Conservation (phyloP, 1,139 yeast species). For the Lodderomyces pseudojiufengensis region DNA sequence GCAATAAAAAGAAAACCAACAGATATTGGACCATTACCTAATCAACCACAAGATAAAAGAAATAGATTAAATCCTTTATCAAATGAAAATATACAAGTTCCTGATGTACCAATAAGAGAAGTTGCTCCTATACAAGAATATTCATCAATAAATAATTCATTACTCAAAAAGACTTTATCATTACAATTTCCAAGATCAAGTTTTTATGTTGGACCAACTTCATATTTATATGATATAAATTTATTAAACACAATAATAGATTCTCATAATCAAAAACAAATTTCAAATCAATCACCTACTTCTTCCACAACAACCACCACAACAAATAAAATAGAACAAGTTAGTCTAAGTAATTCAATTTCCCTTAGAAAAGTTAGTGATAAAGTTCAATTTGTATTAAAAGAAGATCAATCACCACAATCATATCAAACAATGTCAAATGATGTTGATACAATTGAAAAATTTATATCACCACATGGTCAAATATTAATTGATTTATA, state of each 20-base stretch:
- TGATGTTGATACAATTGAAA: slow-evolving; percentile 69
- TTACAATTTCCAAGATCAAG: slow-evolving; percentile 73
- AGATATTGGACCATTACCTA: slow-evolving; percentile 21
- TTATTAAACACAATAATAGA: slow-evolving; percentile 53
- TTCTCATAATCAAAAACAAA: slow-evolving; percentile 29
- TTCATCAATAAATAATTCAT: slow-evolving; percentile 47
- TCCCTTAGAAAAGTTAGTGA: slow-evolving; percentile 67
- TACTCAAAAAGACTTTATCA: slow-evolving; percentile 41
- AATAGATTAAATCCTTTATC: slow-evolving; percentile 8
- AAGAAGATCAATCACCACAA: slow-evolving; percentile 69
- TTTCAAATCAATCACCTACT: slow-evolving; percentile 6
- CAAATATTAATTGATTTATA: slow-evolving; percentile 66
- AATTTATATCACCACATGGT: slow-evolving; percentile 74
- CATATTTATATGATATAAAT: slow-evolving; percentile 57
- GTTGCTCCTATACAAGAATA: slow-evolving; percentile 55
- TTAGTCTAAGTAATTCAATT: slow-evolving; percentile 53
- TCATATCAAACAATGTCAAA: slow-evolving; percentile 60
- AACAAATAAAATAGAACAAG: slow-evolving; percentile 52
- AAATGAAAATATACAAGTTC: slow-evolving; percentile 30
- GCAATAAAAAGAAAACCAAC: slow-evolving; percentile 30
- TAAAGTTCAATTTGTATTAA: slow-evolving; percentile 58
- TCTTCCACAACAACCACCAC: slow-evolving; percentile 6
- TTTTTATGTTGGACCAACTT: slow-evolving; percentile 72
- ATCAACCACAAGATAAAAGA: too few species aligned
- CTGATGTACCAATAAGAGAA: slow-evolving; percentile 53